Percentiles rank a stretch among this genome's conserved stretches.
Conservation (phyloP, 2,329 filamentous ascomycete genomes). For the Colletotrichum lini region DNA sequence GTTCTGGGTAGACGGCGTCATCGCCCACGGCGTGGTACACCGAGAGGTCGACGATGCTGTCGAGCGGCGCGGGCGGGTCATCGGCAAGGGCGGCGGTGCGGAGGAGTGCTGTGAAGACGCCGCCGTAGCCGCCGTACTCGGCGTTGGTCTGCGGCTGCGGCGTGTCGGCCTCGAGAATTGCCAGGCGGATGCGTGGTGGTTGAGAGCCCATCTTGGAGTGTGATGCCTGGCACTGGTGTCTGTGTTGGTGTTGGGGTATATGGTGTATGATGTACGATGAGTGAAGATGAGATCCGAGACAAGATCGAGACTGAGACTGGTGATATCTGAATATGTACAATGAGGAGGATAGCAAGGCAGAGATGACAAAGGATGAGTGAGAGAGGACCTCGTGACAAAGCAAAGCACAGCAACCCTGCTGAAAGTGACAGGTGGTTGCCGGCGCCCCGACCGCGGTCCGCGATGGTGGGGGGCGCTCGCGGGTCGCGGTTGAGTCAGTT, state of each 20-base stretch:
- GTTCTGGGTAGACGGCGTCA: constrained; percentile 76
- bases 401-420: neutral
- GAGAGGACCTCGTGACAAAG: constrained; percentile 15
- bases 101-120: constrained; percentile 76
- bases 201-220: constrained; percentile 40
- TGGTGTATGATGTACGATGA: neutral
- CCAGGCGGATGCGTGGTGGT: constrained; percentile 77
- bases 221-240: neutral
- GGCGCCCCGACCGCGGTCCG: constrained; percentile 25
- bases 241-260: neutral
- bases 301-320: neutral
- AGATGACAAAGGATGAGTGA: constrained; percentile 2
- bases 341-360: neutral
- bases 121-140: constrained; percentile 80
- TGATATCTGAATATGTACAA: constrained; percentile 3
- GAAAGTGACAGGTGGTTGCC: constrained; percentile 8
- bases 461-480: constrained; percentile 13
- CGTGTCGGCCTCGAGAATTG: constrained; percentile 89
- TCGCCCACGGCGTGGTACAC: constrained; percentile 80
- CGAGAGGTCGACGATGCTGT: constrained; percentile 69
- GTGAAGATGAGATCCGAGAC: neutral
- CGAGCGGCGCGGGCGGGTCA: constrained; percentile 55
- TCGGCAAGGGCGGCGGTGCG: constrained; percentile 65
- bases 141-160: constrained; percentile 75
- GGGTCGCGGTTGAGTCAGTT: constrained; percentile 28